Evolutionary conservation across 768 basidiomycete genomes (phyloP).

Genomic region (Xanthoconium purpureum): DNA sequence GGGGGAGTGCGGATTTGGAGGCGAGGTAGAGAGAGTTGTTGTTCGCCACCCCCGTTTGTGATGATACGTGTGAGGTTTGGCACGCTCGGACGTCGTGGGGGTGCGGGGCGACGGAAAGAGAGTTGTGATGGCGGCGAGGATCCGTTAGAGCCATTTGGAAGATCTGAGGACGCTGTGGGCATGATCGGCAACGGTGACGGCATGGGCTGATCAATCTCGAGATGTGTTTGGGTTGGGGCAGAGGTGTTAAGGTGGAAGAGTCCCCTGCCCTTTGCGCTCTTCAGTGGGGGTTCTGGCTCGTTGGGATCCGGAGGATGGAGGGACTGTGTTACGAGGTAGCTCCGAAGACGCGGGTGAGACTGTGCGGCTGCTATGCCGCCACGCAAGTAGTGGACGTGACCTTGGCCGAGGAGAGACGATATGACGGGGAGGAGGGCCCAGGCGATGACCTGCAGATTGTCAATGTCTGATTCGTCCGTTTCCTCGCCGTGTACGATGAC

Average conservation of each 20-base stretch:
- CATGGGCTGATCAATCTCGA: slow-evolving; percentile 56
- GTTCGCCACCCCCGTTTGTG: slow-evolving; percentile 49
- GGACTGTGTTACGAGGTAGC: slow-evolving; percentile 40
- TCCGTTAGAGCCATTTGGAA: slow-evolving; percentile 43
- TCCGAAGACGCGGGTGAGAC: slow-evolving; percentile 53
- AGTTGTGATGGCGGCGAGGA: slow-evolving; percentile 69
- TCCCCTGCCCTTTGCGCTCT: slow-evolving; percentile 41
- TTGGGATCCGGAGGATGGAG: slow-evolving; percentile 14
- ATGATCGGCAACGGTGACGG: slow-evolving; percentile 57
- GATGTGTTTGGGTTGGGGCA: slow-evolving; percentile 48
- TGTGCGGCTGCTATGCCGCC: slow-evolving; percentile 68
- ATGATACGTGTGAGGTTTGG: slow-evolving; percentile 61
- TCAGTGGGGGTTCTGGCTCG: slow-evolving; percentile 18
- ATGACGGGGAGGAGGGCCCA: slow-evolving; percentile 72
- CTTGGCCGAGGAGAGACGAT: slow-evolving; percentile 51
- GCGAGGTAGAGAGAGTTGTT: slow-evolving; percentile 46
- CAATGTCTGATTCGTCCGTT: slow-evolving; percentile 65
- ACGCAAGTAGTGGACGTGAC: slow-evolving; percentile 63
- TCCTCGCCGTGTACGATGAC: slow-evolving; percentile 77
- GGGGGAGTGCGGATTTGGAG: slow-evolving; percentile 61
- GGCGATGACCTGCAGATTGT: slow-evolving; percentile 52
- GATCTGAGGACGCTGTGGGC: slow-evolving; percentile 44
- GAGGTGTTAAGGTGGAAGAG: slow-evolving; percentile 68
- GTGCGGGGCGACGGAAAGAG: slow-evolving; percentile 49
- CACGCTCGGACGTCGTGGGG: slow-evolving; percentile 56